Evolutionary conservation across 108 stramenopile species (phyloP).

Genomic region (Nitzschia sp.): DNA sequence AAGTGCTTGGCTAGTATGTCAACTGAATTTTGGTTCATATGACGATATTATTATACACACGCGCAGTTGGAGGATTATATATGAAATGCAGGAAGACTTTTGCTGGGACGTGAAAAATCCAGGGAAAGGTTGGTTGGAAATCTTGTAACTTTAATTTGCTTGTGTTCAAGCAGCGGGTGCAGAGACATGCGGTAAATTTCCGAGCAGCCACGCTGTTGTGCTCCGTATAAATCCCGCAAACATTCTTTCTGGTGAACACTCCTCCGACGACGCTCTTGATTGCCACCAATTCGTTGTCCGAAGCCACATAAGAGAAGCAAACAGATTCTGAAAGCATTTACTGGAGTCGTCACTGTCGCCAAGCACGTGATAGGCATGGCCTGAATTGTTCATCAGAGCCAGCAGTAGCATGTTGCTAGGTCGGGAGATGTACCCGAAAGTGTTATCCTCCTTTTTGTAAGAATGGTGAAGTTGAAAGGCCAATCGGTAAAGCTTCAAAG

Average conservation of each 20-base stretch:
- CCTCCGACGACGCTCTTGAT: not conserved
- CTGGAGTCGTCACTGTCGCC: not conserved
- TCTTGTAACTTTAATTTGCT: too few relatives aligned
- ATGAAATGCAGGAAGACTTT: not conserved
- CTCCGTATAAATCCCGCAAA: not conserved
- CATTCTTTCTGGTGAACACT: not conserved
- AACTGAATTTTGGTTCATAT: too few relatives aligned
- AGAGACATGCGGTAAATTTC: not conserved
- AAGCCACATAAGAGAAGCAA: not conserved
- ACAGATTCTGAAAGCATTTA: not conserved
- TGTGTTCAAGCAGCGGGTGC: not conserved
- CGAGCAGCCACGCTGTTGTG: not conserved
- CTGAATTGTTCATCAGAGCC: constrained; percentile 6
- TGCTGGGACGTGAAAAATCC: not conserved
- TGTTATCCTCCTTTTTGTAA: not conserved
- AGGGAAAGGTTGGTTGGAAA: not conserved
- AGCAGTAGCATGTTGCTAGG: constrained; percentile 3
- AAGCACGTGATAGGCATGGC: constrained; percentile 7
- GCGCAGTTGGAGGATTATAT: too few relatives aligned
- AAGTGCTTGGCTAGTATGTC: too few relatives aligned
- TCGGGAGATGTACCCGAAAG: not conserved
- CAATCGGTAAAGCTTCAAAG: not conserved
- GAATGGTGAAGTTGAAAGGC: not conserved
- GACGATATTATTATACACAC: too few relatives aligned
- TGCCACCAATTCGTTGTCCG: not conserved